Conservation (phyloP, 2,329 filamentous ascomycete genomes). For the Chalaropsis thielavioides region DNA sequence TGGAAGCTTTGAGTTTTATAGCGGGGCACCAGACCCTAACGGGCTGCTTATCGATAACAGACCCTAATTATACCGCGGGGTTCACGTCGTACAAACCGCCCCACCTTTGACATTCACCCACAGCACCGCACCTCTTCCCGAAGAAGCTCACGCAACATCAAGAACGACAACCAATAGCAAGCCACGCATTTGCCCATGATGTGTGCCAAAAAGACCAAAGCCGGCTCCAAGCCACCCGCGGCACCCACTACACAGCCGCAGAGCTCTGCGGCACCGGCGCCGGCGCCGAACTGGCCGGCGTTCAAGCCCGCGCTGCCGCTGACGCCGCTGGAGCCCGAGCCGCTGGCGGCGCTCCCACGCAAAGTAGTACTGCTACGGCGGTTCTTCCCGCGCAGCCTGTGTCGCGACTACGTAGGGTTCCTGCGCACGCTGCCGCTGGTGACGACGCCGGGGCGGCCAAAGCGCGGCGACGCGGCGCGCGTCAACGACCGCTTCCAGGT, state of each 20-base stretch:
- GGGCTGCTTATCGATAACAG: neutral
- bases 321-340: conserved; percentile 45
- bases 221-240: conserved; percentile 17
- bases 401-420: conserved; percentile 62
- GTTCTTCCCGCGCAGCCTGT: conserved; percentile 62
- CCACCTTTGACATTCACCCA: no score
- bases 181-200: neutral
- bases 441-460: conserved; percentile 66
- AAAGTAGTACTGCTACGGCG: conserved; percentile 62
- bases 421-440: conserved; percentile 52
- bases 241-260: conserved; percentile 18
- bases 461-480: conserved; percentile 63
- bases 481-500: conserved; percentile 86
- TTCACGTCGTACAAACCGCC: neutral
- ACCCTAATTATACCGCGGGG: neutral
- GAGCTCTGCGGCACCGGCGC: no score
- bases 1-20: neutral
- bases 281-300: conserved; percentile 48
- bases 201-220: conserved; percentile 20
- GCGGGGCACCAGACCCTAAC: neutral
- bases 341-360: conserved; percentile 33
- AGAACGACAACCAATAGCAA: no score
- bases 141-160: no score
- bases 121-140: no score
- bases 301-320: conserved; percentile 56